These are phyloP conservation scores for Leucocoprinus birnbaumii DNA, from an alignment of 768 basidiomycete genomes.

Conservation along the genomic window DNA sequence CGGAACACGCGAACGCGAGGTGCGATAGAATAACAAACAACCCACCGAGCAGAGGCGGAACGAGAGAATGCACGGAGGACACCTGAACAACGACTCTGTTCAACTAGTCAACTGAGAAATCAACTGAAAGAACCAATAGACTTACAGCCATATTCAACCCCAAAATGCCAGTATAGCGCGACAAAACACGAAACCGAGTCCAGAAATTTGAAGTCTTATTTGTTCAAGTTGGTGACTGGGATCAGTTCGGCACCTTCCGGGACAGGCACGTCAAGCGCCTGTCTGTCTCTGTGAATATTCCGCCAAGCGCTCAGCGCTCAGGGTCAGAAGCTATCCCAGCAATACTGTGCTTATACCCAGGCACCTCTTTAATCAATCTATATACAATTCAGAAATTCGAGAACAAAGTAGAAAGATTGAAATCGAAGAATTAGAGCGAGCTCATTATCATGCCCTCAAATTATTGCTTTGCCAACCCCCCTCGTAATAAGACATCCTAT, in stretches of 20 bases:
- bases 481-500: not conserved
- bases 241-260: constrained; percentile 11
- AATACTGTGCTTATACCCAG: no score
- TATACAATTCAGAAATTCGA: no score
- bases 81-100: constrained; percentile 43
- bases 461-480: no score
- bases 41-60: constrained; percentile 34
- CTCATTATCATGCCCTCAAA: no score
- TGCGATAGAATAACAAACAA: not conserved
- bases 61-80: constrained; percentile 41
- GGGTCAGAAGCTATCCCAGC: no score
- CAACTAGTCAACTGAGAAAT: constrained; percentile 7
- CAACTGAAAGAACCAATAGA: constrained; percentile 9
- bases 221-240: constrained; percentile 26
- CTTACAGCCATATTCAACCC: constrained; percentile 40
- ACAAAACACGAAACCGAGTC: constrained; percentile 14
- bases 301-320: no score
- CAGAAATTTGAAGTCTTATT: constrained; percentile 34
- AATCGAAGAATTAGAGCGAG: no score
- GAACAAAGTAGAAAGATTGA: no score
- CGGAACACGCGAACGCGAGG: not conserved
- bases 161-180: constrained; percentile 22
- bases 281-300: no score
- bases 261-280: no score
- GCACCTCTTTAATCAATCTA: no score